Evolutionary conservation across 2,329 filamentous ascomycete species (phyloP), one percentile per base, ranked within the genome.

Genomic region (Fusarium solani-melongenae): DNA sequence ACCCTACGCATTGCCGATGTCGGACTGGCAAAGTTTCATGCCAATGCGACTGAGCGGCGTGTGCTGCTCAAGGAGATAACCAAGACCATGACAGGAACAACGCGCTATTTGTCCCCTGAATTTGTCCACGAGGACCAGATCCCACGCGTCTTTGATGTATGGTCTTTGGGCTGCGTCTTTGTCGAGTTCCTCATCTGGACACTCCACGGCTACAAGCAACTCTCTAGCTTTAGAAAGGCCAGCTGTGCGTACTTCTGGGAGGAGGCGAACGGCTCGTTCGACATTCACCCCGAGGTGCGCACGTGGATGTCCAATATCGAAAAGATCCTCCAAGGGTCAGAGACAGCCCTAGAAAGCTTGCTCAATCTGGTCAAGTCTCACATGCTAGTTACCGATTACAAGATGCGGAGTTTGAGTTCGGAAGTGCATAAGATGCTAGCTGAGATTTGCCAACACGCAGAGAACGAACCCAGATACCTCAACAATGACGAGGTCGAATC

Each of bases 141-240:
- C 4, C 44, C 65, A 1, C 51, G 65, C 2, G 22, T 22, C 15
- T 59, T 41, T n/a, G 65, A 67, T 7, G 49, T 49, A 1, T 67
- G 65, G 65, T n/a, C 41, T 24, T 7, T 67, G 0, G 64, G 64
- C 2, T 63, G 65, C 3, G 65, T 67, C 0, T 64, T 59, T 5
- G 2, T 67, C 6, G 60, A 67, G 17, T 64, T 67, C 7, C n/a
- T 34, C 8, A 22, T 64, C 6, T 67, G 65, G 65, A 17, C 58
- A 3, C 12, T 64, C 6, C 58, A 64, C 22, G 60, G 59, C 0
- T 20, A 36, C 27, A 4, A 22, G 7, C 44, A 7, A 33, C 41
- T 67, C 3, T 6, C 0, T 27, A 1, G 27, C 7, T 61, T 60
- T 11, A 24, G 22, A n/a, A 24, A 24, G 8, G 22, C 27, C 1